Conservation (phyloP, 2,329 filamentous ascomycete species). For the Coniosporium tulheliwenetii region DNA sequence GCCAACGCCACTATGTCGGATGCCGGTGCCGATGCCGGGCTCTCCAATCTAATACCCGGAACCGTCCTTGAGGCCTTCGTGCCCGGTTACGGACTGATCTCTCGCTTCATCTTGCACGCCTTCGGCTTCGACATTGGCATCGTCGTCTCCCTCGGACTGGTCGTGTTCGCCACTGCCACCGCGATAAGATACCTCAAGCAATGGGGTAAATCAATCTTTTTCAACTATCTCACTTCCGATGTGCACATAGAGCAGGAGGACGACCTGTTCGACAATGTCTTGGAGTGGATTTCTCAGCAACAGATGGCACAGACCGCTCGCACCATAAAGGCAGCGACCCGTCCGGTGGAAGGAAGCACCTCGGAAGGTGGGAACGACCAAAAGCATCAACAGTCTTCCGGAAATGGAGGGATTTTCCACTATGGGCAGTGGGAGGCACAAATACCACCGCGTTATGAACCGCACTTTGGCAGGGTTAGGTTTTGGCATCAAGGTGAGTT, state of each 20-base stretch:
- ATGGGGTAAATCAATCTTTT: slow-evolving; percentile 15
- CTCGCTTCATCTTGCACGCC: slow-evolving; percentile 22
- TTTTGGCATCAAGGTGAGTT: slow-evolving; percentile 26
- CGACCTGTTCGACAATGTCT: slow-evolving; percentile 24
- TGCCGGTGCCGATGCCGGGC: too few species aligned
- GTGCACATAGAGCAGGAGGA: slow-evolving; percentile 30
- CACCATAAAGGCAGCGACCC: slow-evolving; percentile 24
- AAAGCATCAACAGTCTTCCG: slow-evolving; percentile 17
- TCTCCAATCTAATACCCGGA: too few species aligned
- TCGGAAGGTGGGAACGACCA: slow-evolving; percentile 18
- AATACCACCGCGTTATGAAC: slow-evolving; percentile 32
- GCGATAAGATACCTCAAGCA: slow-evolving; percentile 20
- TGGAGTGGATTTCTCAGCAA: slow-evolving; percentile 28
- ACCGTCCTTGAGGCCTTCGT: not conserved
- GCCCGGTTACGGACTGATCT: slow-evolving; percentile 33
- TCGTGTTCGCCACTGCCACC: slow-evolving; percentile 25
- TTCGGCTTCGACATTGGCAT: slow-evolving; percentile 33
- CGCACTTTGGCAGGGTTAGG: slow-evolving; percentile 28
- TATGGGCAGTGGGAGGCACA: slow-evolving; percentile 32
- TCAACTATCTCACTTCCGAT: slow-evolving; percentile 23
- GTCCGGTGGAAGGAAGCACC: slow-evolving; percentile 12
- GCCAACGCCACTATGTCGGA: too few species aligned
- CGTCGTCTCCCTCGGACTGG: slow-evolving; percentile 25
- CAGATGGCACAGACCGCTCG: slow-evolving; percentile 19
- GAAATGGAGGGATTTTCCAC: slow-evolving; percentile 29